A percentile compares a stretch with the other conserved stretches of the same genome.
These are phyloP conservation scores for Populus deltoides DNA, from an alignment of 345 rosid species.

Conservation along the genomic window DNA sequence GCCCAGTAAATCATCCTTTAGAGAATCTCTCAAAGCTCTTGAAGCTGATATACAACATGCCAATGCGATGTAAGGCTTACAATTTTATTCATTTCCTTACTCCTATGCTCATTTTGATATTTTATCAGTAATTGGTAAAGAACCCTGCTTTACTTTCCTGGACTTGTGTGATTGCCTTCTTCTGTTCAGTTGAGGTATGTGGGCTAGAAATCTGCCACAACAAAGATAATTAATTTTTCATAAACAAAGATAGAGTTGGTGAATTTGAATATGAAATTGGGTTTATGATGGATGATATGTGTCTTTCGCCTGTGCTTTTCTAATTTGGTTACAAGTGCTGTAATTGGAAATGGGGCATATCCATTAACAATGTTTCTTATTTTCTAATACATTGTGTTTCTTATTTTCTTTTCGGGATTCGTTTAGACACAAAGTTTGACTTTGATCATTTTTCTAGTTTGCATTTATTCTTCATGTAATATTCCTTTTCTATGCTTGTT, in stretches of 20 bases:
- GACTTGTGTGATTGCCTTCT: neutral
- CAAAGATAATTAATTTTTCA: neutral
- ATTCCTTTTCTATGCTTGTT: neutral
- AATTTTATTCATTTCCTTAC: neutral
- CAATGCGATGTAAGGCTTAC: constrained; percentile 46
- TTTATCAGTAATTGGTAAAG: neutral
- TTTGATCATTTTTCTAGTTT: neutral
- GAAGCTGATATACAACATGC: constrained; percentile 69
- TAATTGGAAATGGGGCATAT: neutral
- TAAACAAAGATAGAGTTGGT: constrained; percentile 6
- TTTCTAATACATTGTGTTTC: neutral
- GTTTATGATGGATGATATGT: neutral
- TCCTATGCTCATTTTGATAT: constrained; percentile 1
- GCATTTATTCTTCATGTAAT: too few species aligned
- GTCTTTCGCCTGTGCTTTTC: neutral
- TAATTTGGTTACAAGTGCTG: neutral
- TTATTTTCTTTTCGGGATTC: neutral
- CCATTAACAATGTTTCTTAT: neutral
- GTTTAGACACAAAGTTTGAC: neutral
- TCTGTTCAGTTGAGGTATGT: constrained; percentile 7
- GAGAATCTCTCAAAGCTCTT: constrained; percentile 58
- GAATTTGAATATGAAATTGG: constrained; percentile 8
- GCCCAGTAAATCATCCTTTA: constrained; percentile 38
- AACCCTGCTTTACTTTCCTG: neutral
- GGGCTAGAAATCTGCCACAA: neutral